Evolutionary conservation across 257 asterid species (phyloP), one percentile per base, ranked within the genome.

Genomic region (Ocimum tenuiflorum): DNA sequence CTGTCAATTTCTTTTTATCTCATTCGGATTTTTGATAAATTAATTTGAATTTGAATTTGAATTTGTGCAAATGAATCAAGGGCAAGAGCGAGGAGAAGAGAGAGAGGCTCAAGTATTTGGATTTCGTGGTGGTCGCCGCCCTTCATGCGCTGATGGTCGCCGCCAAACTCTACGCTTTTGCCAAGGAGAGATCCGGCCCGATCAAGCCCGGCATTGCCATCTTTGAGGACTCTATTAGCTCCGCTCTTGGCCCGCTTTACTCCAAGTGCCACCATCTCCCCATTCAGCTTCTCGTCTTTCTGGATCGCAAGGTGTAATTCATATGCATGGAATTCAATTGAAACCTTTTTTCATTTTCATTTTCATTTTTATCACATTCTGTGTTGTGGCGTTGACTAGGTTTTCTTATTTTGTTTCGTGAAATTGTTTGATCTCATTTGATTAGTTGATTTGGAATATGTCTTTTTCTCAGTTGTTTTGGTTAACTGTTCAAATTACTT

Each of bases 141-240:
- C 68, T 60, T 0, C 53, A 69, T 8, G 67, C 51, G 74, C 36
- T 49, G 36, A 23, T 38, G 54, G 0, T 69, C 6, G 13, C 38
- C 38, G 61, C 74, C 36, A 69, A 27, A 41, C 8, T 69, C 12
- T 69, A 59, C 74, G 18, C 31, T 24, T 27, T 22, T 19, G 68
- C 51, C 68, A 69, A 69, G 68, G 62, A 38, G 54, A 60, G 57
- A 48, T 69, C 52, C 7, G 74, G 74, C 54, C 68, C 54, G 4
- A 60, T 69, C 10, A 69, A 69, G 68, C 74, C 74, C 53, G 60
- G 54, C 0, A 31, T 69, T 8, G 11, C 38, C 54, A 23, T 47
- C 68, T 68, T 60, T 8, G 74, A 69, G 68, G 38, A 49, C 62
- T 48, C 68, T 59, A 68, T 69, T 38, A 23, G 23, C 29, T 48